A percentile compares a stretch with the other conserved stretches of the same genome.
phyloP scores from a whole-genome alignment of 352 stramenopile species.

The Globisporangium lucens region DNA sequence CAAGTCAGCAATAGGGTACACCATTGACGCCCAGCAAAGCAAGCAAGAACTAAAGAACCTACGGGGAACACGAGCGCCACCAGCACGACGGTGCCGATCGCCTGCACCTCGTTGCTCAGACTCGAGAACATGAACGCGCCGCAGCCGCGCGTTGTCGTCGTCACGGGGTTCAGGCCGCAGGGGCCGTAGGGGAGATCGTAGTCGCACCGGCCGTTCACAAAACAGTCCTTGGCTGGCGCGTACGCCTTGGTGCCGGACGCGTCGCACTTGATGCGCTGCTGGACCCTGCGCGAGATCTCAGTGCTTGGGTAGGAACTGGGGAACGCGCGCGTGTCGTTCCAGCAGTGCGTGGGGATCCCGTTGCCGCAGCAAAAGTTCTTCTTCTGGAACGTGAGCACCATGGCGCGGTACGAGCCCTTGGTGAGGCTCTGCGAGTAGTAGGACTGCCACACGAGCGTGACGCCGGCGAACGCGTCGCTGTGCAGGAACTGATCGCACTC shows the following conservation, averaged over 20 bases:
- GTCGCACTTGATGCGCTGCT: conserved; percentile 33
- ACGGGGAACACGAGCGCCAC: conserved; percentile 50
- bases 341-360: conserved; percentile 49
- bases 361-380: conserved; percentile 72
- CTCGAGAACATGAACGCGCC: conserved; percentile 41
- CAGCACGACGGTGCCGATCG: conserved; percentile 37
- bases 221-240: conserved; percentile 47
- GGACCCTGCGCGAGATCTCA: conserved; percentile 19
- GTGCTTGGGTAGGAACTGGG: conserved; percentile 40
- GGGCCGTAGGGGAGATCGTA: conserved; percentile 66
- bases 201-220: conserved; percentile 28
- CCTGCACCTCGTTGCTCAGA: conserved; percentile 41
- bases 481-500: conserved; percentile 49
- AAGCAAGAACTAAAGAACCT: conserved; percentile 5
- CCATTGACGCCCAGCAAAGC: background rate
- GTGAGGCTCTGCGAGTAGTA: conserved; percentile 58
- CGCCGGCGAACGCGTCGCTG: conserved; percentile 59
- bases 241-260: conserved; percentile 27
- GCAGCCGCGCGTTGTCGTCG: conserved; percentile 44
- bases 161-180: conserved; percentile 58
- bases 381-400: conserved; percentile 60
- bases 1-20: background rate
- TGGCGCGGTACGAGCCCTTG: conserved; percentile 40
- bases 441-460: conserved; percentile 67
- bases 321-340: conserved; percentile 41